Percentiles rank a stretch among this genome's conserved stretches.
These are phyloP conservation scores for Mortierella sp. DNA, from an alignment of 371 early-diverging fungal species.

Conservation along the genomic window DNA sequence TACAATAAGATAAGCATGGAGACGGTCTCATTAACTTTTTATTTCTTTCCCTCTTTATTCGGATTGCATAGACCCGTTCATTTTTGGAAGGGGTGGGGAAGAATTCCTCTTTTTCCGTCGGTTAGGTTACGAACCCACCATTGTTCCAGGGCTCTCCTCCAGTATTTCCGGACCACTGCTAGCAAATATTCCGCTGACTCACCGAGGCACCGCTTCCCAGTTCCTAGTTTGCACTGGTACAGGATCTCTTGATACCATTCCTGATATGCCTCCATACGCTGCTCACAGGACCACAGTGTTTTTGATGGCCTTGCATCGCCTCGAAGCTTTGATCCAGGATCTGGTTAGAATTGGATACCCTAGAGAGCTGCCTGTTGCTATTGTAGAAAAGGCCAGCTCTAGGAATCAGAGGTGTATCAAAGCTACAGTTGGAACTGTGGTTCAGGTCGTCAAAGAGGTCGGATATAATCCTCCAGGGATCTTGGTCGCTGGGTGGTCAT, in stretches of 20 bases:
- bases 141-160: constrained; percentile 91
- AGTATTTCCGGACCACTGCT: constrained; percentile 80
- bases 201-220: constrained; percentile 89
- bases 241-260: constrained; percentile 67
- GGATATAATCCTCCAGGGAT: constrained; percentile 83
- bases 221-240: constrained; percentile 89
- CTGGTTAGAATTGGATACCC: constrained; percentile 72
- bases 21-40: background rate
- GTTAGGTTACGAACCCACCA: constrained; percentile 71
- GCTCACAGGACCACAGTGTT: constrained; percentile 85
- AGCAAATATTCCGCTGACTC: constrained; percentile 90
- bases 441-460: constrained; percentile 70
- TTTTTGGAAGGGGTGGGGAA: constrained; percentile 95
- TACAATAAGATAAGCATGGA: background rate
- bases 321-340: constrained; percentile 70
- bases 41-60: constrained; percentile 1
- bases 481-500: constrained; percentile 73
- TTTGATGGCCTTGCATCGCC: constrained; percentile 87
- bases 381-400: constrained; percentile 83
- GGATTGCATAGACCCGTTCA: constrained; percentile 78
- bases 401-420: constrained; percentile 77
- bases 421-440: constrained; percentile 70
- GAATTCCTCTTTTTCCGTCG: constrained; percentile 82
- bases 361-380: constrained; percentile 74
- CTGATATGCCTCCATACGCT: constrained; percentile 76